Evolutionary conservation across 2,329 filamentous ascomycete species (phyloP).

Genomic region (Hortaea sp.): DNA sequence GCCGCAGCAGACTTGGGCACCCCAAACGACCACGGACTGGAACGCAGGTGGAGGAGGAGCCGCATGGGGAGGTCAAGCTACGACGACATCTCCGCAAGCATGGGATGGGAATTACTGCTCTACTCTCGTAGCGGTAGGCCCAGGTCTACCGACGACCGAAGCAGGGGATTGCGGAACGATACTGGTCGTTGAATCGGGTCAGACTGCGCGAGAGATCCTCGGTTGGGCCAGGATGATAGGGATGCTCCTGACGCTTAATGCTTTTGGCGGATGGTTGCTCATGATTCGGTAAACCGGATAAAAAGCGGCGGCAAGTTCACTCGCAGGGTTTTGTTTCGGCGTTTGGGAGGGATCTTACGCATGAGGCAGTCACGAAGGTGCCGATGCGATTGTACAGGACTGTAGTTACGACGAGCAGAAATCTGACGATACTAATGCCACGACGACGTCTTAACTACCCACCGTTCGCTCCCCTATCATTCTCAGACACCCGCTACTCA

Average conservation of each 20-base stretch:
- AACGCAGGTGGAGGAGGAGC: slow-evolving; percentile 12
- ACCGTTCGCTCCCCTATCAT: too few relatives aligned
- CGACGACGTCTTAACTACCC: too few relatives aligned
- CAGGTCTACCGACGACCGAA: slow-evolving; percentile 23
- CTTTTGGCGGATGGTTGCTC: slow-evolving; percentile 12
- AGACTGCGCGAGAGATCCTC: slow-evolving; percentile 3
- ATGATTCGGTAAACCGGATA: background rate
- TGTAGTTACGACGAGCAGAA: background rate
- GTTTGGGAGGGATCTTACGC: background rate
- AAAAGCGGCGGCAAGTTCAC: background rate
- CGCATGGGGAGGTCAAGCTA: slow-evolving; percentile 6
- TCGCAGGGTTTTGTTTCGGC: background rate
- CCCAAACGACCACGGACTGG: slow-evolving; percentile 13
- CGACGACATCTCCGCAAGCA: slow-evolving; percentile 11
- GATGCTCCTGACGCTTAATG: slow-evolving; percentile 13
- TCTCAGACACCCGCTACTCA: too few relatives aligned
- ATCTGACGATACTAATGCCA: background rate
- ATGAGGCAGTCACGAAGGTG: too few relatives aligned
- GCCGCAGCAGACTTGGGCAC: slow-evolving; percentile 12
- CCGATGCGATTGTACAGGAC: background rate
- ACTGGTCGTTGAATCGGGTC: slow-evolving; percentile 18
- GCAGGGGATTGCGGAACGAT: slow-evolving; percentile 26
- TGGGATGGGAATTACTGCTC: slow-evolving; percentile 22
- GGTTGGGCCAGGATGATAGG: slow-evolving; percentile 8
- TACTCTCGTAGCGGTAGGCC: slow-evolving; percentile 23